These are phyloP conservation scores for Ganoderma leucocontextum DNA, from an alignment of 1,284 basidiomycete species.

Conservation along the genomic window DNA sequence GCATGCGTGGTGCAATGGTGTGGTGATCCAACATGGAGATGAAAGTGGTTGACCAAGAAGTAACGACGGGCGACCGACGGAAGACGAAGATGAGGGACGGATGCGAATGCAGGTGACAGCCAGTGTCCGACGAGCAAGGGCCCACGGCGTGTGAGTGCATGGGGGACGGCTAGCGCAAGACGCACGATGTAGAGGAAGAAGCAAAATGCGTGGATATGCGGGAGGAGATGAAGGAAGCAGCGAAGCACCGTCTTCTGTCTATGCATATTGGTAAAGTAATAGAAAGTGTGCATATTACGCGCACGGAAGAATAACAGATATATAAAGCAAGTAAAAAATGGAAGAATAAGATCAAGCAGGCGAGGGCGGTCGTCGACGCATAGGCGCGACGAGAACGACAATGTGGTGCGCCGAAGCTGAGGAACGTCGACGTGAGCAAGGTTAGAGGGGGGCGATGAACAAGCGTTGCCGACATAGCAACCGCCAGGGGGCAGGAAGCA, in stretches of 20 bases:
- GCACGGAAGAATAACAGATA: conserved; percentile 32
- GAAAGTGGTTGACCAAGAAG: background rate
- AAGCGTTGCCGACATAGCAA: conserved; percentile 14
- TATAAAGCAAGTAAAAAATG: conserved; percentile 26
- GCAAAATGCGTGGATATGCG: background rate
- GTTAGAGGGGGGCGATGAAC: background rate
- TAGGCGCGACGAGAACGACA: conserved; percentile 7
- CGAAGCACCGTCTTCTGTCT: conserved; percentile 19
- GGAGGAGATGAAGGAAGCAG: conserved; percentile 4
- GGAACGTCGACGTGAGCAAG: background rate
- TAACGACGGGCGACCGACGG: conserved; percentile 11
- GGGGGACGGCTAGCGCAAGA: background rate
- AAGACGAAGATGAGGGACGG: conserved; percentile 24
- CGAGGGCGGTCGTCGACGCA: background rate
- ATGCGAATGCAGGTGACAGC: background rate
- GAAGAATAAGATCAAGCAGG: conserved; percentile 4
- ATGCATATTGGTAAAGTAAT: conserved; percentile 32
- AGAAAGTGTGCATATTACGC: conserved; percentile 30
- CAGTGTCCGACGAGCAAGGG: conserved; percentile 15
- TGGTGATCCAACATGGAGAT: background rate
- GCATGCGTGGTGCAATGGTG: background rate
- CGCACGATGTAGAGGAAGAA: background rate
- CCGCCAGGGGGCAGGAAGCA: conserved; percentile 11
- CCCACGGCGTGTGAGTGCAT: background rate
- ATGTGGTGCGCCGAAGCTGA: background rate